A percentile compares a stretch with the other conserved stretches of the same genome.
Conservation (phyloP, 345 rosid species). For the Eutrema yunnanense region DNA sequence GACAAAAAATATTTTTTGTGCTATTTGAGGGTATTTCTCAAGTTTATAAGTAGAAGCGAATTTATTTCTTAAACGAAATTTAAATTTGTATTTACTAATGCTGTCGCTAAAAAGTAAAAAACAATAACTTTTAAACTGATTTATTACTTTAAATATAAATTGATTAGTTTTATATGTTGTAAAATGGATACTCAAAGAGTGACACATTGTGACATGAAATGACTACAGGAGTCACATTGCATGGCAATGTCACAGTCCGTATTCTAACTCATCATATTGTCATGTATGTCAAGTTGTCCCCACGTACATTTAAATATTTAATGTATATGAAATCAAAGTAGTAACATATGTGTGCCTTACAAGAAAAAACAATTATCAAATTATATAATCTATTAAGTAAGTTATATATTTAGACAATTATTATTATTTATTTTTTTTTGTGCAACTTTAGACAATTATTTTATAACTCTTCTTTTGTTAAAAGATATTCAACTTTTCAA, state of each 20-base stretch:
- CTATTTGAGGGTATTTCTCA: too few relatives aligned
- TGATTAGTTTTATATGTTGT: too few relatives aligned
- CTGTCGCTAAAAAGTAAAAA: not conserved
- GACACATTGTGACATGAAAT: constrained; percentile 19
- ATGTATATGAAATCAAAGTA: not conserved
- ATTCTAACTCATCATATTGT: constrained; percentile 23
- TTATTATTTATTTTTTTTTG: too few relatives aligned
- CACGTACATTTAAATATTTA: not conserved
- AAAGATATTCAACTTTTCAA: not conserved
- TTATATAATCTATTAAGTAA: not conserved
- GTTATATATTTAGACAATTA: not conserved
- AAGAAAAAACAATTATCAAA: not conserved
- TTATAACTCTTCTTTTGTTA: too few relatives aligned
- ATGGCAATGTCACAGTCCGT: constrained; percentile 9
- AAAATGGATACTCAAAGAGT: not conserved
- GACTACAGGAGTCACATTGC: constrained; percentile 21
- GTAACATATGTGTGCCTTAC: not conserved
- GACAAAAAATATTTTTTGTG: too few relatives aligned
- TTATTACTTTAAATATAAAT: not conserved
- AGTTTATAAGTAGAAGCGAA: not conserved
- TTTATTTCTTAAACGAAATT: not conserved
- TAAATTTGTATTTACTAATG: not conserved
- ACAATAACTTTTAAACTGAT: not conserved
- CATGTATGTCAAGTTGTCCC: constrained; percentile 20
- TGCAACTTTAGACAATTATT: not conserved